Base-by-base conservation (phyloP, 2,329 filamentous ascomycete species). In the Cladosporium sphaerospermum region DNA sequence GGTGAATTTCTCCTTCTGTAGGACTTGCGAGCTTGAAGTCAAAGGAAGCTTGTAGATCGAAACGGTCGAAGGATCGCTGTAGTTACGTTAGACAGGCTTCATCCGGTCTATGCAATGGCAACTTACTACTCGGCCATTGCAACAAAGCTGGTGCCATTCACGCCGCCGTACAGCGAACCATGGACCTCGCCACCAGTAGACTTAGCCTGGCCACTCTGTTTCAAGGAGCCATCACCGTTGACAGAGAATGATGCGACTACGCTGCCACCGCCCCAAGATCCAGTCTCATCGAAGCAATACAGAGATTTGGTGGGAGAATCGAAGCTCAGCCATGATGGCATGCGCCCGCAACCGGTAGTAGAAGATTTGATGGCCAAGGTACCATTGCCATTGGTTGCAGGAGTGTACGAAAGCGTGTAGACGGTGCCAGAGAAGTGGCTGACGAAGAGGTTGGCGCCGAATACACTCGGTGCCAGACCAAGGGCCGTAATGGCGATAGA, bases 41-140 rank as follows among this genome's bases (percentile, higher is more conserved):
- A 70, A 57, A 2, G 68, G 68, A 28, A 70, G 59, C 56, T 67
- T 69, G 59, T 66, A 69, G 3, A 65, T 70, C 0, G 66, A 64
- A 19, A 69, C 19, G 16, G 64, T 63, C 3, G 64, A 67, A n/a
- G 65, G 41, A 23, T 53, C 51, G 37, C 51, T 53, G 16, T 2
- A 19, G 1, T 19, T 23, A 39, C n/a, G 36, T 39, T 11, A 39
- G 36, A 39, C 36, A 13, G n/a, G 36, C 9, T 11, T 36, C 34
- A n/a, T 9, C 34, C 9, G n/a, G 34, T n/a, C 4, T 13, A 18
- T 42, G 19, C 10, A 11, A 16, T 42, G 19, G 40, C 14, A 18
- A 28, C 50, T 37, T 50, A 52, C 45, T 56, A 56, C 36, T 56
- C 43, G 10, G 54, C 50, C 45, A 56, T 45, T 9, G 51, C 54